phyloP scores from a whole-genome alignment of 495 filamentous ascomycete genomes.

The Massariosphaeria phaeospora region DNA sequence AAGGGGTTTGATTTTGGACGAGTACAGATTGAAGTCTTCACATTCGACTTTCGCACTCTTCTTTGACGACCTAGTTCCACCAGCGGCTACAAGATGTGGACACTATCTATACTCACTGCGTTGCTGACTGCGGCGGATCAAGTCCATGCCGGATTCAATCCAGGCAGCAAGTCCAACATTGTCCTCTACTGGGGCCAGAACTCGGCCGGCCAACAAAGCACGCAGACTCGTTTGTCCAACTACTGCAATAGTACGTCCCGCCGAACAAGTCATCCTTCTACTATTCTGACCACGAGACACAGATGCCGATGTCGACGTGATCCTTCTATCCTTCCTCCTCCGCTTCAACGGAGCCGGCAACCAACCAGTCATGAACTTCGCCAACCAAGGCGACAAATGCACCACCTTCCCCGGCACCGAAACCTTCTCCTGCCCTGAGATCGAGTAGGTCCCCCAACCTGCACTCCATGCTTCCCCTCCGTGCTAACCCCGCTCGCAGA shows the following conservation, averaged over 20 bases:
- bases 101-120: too few relatives aligned
- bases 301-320: conserved; percentile 34
- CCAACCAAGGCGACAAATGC: conserved; percentile 55
- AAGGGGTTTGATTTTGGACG: too few relatives aligned
- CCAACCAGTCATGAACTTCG: conserved; percentile 55
- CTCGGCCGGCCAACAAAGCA: conserved; percentile 43
- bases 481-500: too few relatives aligned
- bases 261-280: not conserved
- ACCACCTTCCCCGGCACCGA: conserved; percentile 52
- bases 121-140: too few relatives aligned
- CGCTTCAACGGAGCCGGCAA: conserved; percentile 45
- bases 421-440: conserved; percentile 56
- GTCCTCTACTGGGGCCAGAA: conserved; percentile 59
- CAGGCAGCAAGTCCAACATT: conserved; percentile 51
- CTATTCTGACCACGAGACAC: conserved; percentile 22
- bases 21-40: too few relatives aligned
- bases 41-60: too few relatives aligned
- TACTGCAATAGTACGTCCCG: conserved; percentile 52
- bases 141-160: conserved; percentile 47
- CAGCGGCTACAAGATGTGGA: too few relatives aligned
- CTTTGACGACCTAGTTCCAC: too few relatives aligned
- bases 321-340: conserved; percentile 59
- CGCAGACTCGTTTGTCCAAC: conserved; percentile 48
- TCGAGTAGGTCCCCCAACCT: conserved; percentile 53
- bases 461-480: not conserved